Evolutionary conservation across 148 eudicot genomes (phyloP), one percentile per base, ranked within the genome.

Genomic region (Cornus florida): DNA sequence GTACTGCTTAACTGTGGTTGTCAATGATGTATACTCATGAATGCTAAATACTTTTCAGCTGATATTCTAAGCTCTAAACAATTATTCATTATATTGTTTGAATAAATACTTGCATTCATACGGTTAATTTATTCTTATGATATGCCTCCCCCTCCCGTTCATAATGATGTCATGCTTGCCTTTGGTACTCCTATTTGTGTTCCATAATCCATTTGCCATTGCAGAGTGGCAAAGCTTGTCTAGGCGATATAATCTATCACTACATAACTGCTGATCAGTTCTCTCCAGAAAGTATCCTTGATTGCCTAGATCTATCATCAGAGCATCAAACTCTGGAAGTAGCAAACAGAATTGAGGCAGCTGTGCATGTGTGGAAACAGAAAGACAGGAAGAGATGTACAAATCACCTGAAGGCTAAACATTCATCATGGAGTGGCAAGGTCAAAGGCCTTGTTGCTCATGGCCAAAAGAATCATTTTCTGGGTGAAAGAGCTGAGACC

Each of bases 271-370:
- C 95, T 22, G 98, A 92, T 66, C 87, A 86, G 76, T 92, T 93
- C 88, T 87, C 89, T 23, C 95, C 99, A 1, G 99, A 93, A 70
- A 85, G 87, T 78, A 94, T 96, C 57, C 94, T 93, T 56, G 94
- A 91, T 83, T 89, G 91, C 84, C 86, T 96, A 20, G 93, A 93
- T 77, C 78, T 93, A 71, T 88, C 99, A 69, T 90, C 99, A 6
- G 99, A 96, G 82, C 96, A 96, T 80, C 94, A 89, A 48, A 90
- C 95, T 17, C 84, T 93, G 38, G 98, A 92, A 79, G 91, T 96
- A 73, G 99, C 93, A 41, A 91, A 93, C 75, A 91, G 92, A 82
- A 84, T 96, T 65, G 99, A 96, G 89, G 98, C 99, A 23, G 91
- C 98, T 76, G 85, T 96, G 78, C 93, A 96, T 79, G 94, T 91